Conservation (phyloP, 2,329 filamentous ascomycete genomes). For the Aspergillus pseudonomiae region DNA sequence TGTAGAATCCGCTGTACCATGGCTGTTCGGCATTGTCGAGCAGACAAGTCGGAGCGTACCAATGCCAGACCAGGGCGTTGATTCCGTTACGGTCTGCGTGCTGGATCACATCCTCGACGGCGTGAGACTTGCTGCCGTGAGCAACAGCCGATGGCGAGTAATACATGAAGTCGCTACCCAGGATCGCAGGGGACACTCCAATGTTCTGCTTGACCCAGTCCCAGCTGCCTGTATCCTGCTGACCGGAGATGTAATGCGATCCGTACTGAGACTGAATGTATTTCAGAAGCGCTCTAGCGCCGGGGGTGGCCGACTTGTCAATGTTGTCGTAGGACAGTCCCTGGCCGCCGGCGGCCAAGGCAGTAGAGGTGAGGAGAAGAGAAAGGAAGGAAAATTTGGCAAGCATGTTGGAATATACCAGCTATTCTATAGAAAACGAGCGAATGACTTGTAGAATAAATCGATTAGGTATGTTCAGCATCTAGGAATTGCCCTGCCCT, state of each 20-base stretch:
- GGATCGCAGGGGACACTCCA: neutral
- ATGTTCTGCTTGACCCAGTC: slow-evolving; percentile 10
- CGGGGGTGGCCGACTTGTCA: slow-evolving; percentile 1
- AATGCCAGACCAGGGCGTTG: slow-evolving; percentile 16
- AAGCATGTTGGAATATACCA: slow-evolving; percentile 4
- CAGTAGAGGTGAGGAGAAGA: slow-evolving; percentile 1
- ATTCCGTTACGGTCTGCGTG: slow-evolving; percentile 9
- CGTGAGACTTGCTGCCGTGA: slow-evolving; percentile 5
- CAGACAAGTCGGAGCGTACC: slow-evolving; percentile 11
- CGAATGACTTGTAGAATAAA: neutral
- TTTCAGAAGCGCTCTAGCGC: slow-evolving; percentile 4
- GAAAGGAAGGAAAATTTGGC: neutral
- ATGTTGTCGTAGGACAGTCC: slow-evolving; percentile 6
- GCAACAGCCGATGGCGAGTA: slow-evolving; percentile 4
- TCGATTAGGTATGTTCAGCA: neutral
- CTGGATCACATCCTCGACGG: slow-evolving; percentile 14
- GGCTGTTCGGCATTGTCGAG: slow-evolving; percentile 4
- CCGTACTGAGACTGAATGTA: slow-evolving; percentile 6
- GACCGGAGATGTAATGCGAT: neutral
- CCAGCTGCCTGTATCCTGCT: slow-evolving; percentile 4
- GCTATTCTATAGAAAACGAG: neutral
- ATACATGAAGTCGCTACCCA: slow-evolving; percentile 13
- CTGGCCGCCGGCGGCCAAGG: neutral
- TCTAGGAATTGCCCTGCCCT: neutral
- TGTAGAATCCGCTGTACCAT: slow-evolving; percentile 16